Conservation (phyloP, 1,284 basidiomycete genomes). For the Stygiomarasmius scandens region DNA sequence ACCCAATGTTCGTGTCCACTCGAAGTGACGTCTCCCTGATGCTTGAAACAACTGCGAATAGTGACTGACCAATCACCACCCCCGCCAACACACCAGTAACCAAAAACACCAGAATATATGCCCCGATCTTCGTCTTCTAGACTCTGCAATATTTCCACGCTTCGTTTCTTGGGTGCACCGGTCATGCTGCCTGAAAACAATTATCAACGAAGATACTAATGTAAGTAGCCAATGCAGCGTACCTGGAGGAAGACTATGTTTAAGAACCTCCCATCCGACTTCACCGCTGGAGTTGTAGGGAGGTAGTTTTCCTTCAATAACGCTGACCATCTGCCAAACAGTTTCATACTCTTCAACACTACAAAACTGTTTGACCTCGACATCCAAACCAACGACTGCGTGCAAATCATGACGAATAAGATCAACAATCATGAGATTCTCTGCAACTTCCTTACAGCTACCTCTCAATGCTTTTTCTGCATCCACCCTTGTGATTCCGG, state of each 20-base stretch:
- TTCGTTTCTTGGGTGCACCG: slow-evolving; percentile 94
- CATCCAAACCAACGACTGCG: slow-evolving; percentile 74
- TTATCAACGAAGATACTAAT: not conserved
- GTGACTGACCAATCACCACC: slow-evolving; percentile 94
- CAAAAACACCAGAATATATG: slow-evolving; percentile 93
- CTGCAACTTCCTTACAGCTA: slow-evolving; percentile 91
- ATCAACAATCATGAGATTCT: slow-evolving; percentile 99
- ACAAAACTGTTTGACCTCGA: slow-evolving; percentile 87
- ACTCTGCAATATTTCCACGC: slow-evolving; percentile 85
- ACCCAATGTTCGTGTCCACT: slow-evolving; percentile 59
- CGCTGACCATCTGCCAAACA: slow-evolving; percentile 96
- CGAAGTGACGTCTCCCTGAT: slow-evolving; percentile 44
- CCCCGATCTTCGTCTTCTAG: slow-evolving; percentile 77
- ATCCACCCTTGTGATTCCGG: slow-evolving; percentile 59
- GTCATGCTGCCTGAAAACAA: slow-evolving; percentile 87
- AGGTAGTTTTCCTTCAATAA: slow-evolving; percentile 73
- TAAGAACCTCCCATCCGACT: slow-evolving; percentile 79
- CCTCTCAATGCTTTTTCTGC: slow-evolving; percentile 70
- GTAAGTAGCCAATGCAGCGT: slow-evolving; percentile 18
- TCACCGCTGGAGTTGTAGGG: slow-evolving; percentile 41
- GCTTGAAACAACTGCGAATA: slow-evolving; percentile 89
- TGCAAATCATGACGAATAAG: slow-evolving; percentile 93
- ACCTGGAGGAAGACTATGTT: slow-evolving; percentile 87
- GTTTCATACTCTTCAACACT: slow-evolving; percentile 91
- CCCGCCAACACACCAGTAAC: slow-evolving; percentile 91